Evolutionary conservation across 2,329 filamentous ascomycete genomes (phyloP).

Genomic region (Fulvia fulva): DNA sequence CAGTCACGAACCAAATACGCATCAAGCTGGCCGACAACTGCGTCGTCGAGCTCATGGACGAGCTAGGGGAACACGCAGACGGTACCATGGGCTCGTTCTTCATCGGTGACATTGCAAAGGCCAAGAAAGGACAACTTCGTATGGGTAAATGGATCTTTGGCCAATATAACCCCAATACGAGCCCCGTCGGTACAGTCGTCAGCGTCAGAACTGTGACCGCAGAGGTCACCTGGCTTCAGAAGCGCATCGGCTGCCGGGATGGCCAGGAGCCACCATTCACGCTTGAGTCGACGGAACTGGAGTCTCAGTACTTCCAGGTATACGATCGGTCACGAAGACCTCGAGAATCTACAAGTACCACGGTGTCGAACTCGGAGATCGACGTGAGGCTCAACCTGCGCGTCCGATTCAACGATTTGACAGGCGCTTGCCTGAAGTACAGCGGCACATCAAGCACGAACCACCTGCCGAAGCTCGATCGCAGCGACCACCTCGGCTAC

Average conservation of each 20-base stretch:
- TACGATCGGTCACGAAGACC: slow-evolving; percentile 40
- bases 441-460: slow-evolving; percentile 38
- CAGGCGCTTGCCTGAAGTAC: slow-evolving; percentile 51
- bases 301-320: slow-evolving; percentile 39
- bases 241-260: slow-evolving; percentile 28
- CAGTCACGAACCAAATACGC: slow-evolving; percentile 48
- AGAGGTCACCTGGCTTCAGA: slow-evolving; percentile 52
- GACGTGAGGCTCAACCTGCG: slow-evolving; percentile 29
- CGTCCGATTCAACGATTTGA: slow-evolving; percentile 55
- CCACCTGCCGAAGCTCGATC: slow-evolving; percentile 43
- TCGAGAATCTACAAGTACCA: slow-evolving; percentile 7
- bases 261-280: slow-evolving; percentile 25
- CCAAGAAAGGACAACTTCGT: slow-evolving; percentile 50
- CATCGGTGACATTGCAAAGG: slow-evolving; percentile 49
- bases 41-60: slow-evolving; percentile 51
- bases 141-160: slow-evolving; percentile 53
- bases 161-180: slow-evolving; percentile 47
- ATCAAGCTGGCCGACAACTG: slow-evolving; percentile 51
- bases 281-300: slow-evolving; percentile 37
- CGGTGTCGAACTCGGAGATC: slow-evolving; percentile 33
- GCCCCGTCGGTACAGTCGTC: slow-evolving; percentile 51
- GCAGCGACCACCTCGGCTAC: slow-evolving; percentile 50
- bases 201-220: slow-evolving; percentile 45
- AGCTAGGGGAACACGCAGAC: slow-evolving; percentile 36
- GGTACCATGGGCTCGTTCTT: slow-evolving; percentile 32